These are phyloP conservation scores for Mollisia scopiformis DNA, from an alignment of 2,329 filamentous ascomycete genomes.

Conservation along the genomic window DNA sequence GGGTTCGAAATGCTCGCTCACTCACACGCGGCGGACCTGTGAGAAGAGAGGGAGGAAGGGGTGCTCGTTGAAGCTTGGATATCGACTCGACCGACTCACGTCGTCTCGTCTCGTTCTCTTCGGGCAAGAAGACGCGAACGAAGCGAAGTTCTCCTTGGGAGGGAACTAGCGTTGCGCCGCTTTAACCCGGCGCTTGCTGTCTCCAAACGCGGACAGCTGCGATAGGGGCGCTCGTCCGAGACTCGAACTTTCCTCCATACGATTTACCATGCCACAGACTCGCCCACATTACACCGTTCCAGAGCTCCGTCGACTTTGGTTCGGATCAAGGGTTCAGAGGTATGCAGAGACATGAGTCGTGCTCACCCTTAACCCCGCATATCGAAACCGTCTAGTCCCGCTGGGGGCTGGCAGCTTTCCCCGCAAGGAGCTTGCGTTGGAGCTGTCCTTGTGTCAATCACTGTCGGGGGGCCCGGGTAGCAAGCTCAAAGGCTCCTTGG, in stretches of 20 bases:
- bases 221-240: slow-evolving; percentile 14
- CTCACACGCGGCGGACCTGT: neutral
- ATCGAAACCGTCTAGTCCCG: slow-evolving; percentile 1
- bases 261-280: neutral
- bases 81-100: no score
- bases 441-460: neutral
- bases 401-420: slow-evolving; percentile 6
- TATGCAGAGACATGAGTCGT: slow-evolving; percentile 10
- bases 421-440: slow-evolving; percentile 16
- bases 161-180: slow-evolving; percentile 8
- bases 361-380: slow-evolving; percentile 9
- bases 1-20: neutral
- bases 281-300: neutral
- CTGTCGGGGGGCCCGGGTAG: no score
- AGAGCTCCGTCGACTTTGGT: slow-evolving; percentile 10
- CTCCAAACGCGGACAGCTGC: no score
- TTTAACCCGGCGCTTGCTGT: neutral
- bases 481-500: no score
- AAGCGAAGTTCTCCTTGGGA: neutral
- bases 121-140: neutral
- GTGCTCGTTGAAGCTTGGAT: no score
- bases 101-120: no score
- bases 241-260: neutral
- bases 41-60: no score
- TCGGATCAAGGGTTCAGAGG: slow-evolving; percentile 18